Evolutionary conservation across 805 yeast species (phyloP).

Genomic region (Torulaspora microellipsoides): DNA sequence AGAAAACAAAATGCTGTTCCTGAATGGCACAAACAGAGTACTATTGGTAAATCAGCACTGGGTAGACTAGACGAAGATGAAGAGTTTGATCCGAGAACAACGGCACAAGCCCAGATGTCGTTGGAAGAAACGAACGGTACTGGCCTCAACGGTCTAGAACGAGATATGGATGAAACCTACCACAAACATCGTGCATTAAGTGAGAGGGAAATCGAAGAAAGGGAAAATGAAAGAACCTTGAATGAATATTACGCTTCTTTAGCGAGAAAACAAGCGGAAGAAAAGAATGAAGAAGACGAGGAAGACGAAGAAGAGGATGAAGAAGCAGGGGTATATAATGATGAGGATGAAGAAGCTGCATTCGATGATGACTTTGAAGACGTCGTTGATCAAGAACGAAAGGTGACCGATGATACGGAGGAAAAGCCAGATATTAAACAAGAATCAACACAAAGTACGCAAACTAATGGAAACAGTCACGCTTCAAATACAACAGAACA

Average conservation of each 20-base stretch:
- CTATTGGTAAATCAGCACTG: slow-evolving; percentile 67
- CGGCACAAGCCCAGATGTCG: slow-evolving; percentile 21
- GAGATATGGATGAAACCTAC: slow-evolving; percentile 19
- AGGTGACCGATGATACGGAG: slow-evolving; percentile 2
- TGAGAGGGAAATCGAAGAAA: slow-evolving; percentile 46
- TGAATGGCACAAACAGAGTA: slow-evolving; percentile 89
- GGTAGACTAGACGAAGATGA: slow-evolving; percentile 55
- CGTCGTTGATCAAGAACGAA: slow-evolving; percentile 18
- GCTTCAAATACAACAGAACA: background rate
- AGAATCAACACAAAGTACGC: background rate
- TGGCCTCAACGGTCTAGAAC: slow-evolving; percentile 5
- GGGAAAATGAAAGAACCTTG: slow-evolving; percentile 67
- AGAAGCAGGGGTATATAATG: slow-evolving; percentile 39
- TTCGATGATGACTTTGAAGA: slow-evolving; percentile 25
- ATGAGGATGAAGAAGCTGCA: slow-evolving; percentile 21
- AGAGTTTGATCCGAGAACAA: slow-evolving; percentile 31
- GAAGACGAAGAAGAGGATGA: slow-evolving; percentile 47
- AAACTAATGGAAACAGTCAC: background rate
- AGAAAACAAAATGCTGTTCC: slow-evolving; percentile 92
- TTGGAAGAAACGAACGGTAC: slow-evolving; percentile 14
- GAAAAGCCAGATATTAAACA: slow-evolving; percentile 3
- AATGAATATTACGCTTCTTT: slow-evolving; percentile 73
- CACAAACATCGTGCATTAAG: slow-evolving; percentile 22
- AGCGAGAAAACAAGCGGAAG: slow-evolving; percentile 63
- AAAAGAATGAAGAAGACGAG: slow-evolving; percentile 50